These are phyloP conservation scores for Flaveria brownii DNA, from an alignment of 129 eudicot genomes.

Conservation along the genomic window DNA sequence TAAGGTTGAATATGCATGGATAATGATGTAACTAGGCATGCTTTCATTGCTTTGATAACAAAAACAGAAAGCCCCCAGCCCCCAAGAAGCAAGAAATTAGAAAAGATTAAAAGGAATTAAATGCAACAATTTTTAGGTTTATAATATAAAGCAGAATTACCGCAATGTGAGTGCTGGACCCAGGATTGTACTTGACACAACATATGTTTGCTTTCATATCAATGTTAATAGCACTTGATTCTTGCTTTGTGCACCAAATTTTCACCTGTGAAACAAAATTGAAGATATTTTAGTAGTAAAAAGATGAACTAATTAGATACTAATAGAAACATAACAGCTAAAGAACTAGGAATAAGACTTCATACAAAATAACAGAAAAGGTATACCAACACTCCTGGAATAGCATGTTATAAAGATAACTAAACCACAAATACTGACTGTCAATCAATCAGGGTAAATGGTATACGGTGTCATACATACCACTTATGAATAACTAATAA, in stretches of 20 bases:
- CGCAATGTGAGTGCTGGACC: conserved; percentile 65
- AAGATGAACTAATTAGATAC: conserved; percentile 1
- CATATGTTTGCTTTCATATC: conserved; percentile 80
- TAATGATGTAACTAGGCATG: background rate
- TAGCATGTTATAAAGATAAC: background rate
- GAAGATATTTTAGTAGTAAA: conserved; percentile 8
- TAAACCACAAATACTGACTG: background rate
- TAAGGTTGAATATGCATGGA: background rate
- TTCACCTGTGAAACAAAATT: conserved; percentile 52
- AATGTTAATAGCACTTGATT: conserved; percentile 66
- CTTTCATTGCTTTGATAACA: conserved; percentile 4
- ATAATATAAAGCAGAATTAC: conserved; percentile 35
- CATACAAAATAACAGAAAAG: background rate
- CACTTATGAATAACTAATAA: conserved; percentile 5
- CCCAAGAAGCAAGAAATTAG: background rate
- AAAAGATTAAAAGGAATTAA: conserved; percentile 1
- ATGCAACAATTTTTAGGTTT: background rate
- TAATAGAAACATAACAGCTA: background rate
- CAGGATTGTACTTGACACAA: conserved; percentile 75
- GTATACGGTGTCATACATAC: background rate
- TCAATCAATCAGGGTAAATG: background rate
- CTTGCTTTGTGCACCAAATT: conserved; percentile 72
- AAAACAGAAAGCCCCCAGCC: background rate
- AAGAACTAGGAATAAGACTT: background rate
- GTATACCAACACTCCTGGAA: background rate